These are phyloP conservation scores for Mycena belliarum DNA, from an alignment of 768 basidiomycete genomes.

Conservation along the genomic window DNA sequence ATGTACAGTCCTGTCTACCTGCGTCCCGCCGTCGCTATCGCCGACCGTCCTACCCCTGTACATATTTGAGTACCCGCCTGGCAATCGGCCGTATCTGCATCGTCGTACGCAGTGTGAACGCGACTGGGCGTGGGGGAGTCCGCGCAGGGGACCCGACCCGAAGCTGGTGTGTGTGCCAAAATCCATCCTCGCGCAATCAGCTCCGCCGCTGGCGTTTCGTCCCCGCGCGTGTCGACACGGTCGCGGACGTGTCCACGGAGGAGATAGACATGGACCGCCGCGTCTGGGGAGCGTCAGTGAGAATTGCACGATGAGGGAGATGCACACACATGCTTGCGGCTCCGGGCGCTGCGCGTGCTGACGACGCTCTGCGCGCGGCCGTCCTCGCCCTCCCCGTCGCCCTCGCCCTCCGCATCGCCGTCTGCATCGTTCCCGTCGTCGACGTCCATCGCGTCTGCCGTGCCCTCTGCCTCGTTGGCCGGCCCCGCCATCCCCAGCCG, in stretches of 20 bases:
- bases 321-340: conserved; percentile 59
- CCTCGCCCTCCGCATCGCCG: conserved; percentile 33
- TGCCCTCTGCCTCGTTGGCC: conserved; percentile 34
- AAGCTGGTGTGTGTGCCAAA: too few species aligned
- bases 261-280: conserved; percentile 74
- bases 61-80: not conserved
- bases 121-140: too few species aligned
- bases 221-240: conserved; percentile 48
- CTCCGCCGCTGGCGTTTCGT: conserved; percentile 61
- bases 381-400: conserved; percentile 43
- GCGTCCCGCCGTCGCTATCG: too few species aligned
- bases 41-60: not conserved
- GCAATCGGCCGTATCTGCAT: not conserved
- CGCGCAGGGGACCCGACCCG: too few species aligned
- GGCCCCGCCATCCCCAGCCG: conserved; percentile 51
- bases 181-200: conserved; percentile 26
- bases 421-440: conserved; percentile 41
- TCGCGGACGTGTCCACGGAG: conserved; percentile 69
- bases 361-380: conserved; percentile 67
- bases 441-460: conserved; percentile 48
- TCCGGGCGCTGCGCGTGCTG: conserved; percentile 55
- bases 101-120: too few species aligned
- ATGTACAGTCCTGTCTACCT: not conserved
- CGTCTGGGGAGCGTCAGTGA: conserved; percentile 32
- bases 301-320: not conserved